Conservation (phyloP, 2,329 filamentous ascomycete genomes). For the Fusarium phyllophilum region DNA sequence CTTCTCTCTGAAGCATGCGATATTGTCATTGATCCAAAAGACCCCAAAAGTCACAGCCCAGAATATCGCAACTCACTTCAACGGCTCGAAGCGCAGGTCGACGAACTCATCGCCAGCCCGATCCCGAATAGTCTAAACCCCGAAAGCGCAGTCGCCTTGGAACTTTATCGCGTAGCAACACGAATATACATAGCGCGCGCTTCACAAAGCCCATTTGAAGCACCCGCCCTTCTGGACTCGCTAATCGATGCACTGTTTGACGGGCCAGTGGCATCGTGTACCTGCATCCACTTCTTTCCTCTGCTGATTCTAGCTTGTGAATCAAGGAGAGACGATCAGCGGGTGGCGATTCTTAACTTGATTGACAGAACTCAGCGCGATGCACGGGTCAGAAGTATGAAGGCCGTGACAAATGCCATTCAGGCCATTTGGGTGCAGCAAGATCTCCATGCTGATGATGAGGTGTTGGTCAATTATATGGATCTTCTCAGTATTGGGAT, state of each 20-base stretch:
- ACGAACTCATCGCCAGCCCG: background rate
- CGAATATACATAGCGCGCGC: conserved; percentile 30
- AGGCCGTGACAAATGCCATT: conserved; percentile 36
- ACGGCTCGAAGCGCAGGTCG: conserved; percentile 16
- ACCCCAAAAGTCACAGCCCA: conserved; percentile 7
- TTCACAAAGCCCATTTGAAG: conserved; percentile 41
- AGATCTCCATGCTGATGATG: conserved; percentile 47
- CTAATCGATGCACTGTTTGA: conserved; percentile 33
- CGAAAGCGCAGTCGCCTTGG: background rate
- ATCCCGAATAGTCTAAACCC: background rate
- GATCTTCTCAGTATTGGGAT: conserved; percentile 37
- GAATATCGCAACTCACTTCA: conserved; percentile 18
- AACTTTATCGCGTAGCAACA: conserved; percentile 30
- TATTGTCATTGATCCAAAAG: conserved; percentile 14
- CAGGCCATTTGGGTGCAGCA: conserved; percentile 49
- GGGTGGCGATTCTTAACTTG: conserved; percentile 45
- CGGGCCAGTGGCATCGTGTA: conserved; percentile 3
- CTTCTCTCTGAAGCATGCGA: conserved; percentile 30
- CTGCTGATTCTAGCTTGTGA: conserved; percentile 50
- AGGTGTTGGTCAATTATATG: conserved; percentile 46
- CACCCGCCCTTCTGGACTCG: conserved; percentile 29
- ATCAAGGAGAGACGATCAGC: conserved; percentile 47
- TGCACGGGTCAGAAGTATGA: conserved; percentile 37
- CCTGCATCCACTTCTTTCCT: conserved; percentile 50
- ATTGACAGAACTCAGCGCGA: conserved; percentile 42